A percentile compares a stretch with the other conserved stretches of the same genome.
These are phyloP conservation scores for Magnolia kwangsiensis DNA, from an alignment of 164 flowering plant genomes.

Conservation along the genomic window DNA sequence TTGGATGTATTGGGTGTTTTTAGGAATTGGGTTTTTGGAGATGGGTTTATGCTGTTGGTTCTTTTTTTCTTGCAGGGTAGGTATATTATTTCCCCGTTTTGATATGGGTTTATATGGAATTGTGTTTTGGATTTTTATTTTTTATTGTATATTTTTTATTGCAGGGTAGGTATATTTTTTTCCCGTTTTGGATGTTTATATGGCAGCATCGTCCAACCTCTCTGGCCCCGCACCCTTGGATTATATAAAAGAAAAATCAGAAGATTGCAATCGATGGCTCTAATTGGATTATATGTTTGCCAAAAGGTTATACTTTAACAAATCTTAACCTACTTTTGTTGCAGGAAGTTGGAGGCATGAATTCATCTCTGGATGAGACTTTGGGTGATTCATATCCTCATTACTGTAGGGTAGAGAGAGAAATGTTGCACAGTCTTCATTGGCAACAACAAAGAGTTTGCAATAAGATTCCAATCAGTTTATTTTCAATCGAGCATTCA, in stretches of 20 bases:
- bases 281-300: background rate
- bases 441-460: too few relatives aligned
- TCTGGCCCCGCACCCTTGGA: too few relatives aligned
- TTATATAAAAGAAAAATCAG: background rate
- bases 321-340: background rate
- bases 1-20: background rate
- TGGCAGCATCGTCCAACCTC: too few relatives aligned
- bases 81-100: background rate
- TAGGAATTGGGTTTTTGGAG: background rate
- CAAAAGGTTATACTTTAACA: background rate
- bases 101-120: too few relatives aligned
- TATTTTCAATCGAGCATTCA: too few relatives aligned
- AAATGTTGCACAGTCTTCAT: conserved; percentile 22
- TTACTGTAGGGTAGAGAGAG: conserved; percentile 70
- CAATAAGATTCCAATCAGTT: too few relatives aligned
- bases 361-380: conserved; percentile 81
- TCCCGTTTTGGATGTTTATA: too few relatives aligned
- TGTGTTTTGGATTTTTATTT: background rate
- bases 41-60: background rate
- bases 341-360: conserved; percentile 92
- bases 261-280: background rate
- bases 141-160: too few relatives aligned
- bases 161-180: too few relatives aligned
- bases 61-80: background rate
- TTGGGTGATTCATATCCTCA: conserved; percentile 87